Base-by-base conservation (phyloP, 2,329 filamentous ascomycete genomes). In the Nemania serpens region DNA sequence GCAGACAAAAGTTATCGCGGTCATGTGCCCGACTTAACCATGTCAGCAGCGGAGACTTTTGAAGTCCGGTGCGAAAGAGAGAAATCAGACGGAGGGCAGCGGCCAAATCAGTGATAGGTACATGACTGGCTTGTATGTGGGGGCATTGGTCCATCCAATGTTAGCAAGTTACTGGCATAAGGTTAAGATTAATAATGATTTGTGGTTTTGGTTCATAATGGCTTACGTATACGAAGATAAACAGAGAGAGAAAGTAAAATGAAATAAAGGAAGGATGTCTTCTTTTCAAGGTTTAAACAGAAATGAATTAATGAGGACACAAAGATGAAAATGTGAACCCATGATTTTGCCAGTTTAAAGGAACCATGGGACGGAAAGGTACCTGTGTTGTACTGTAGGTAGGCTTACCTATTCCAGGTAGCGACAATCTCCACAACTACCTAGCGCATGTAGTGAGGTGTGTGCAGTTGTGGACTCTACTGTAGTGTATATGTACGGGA, bases 11-110 rank as follows among this genome's bases (percentile, higher is more conserved):
- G 25, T 22, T 55, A 34, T 37, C 15, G 13, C 29, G 50, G 42
- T 59, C 51, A 62, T 59, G 50, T 55, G 55, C 29, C 10, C 41
- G 33, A 36, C 45, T 39, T 58, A 39, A 43, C 51, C 50, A 49
- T 59, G 55, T 58, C 36, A 55, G 50, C 46, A 55, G 22, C 53
- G 49, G 49, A 54, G 54, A 57, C 33, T 50, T 43, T 41, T 33
- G 37, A 54, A 48, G 57, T 45, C 45, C 45, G 46, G 41, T 34
- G 45, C 53, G 49, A 45, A 61, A 36, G 43, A 61, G 34, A 34
- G 50, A 50, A 17, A 39, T 47, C 20, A 46, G 42, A 48, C 42
- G 7, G 41, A 29, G 25, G 7, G 25, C 25, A 29, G 25, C 3
- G 25, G 25, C 25, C 25, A 29, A 29, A 29, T 29, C 25, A 29